phyloP scores from a whole-genome alignment of 2,329 filamentous ascomycete genomes.

The Aspergillus alliaceus region DNA sequence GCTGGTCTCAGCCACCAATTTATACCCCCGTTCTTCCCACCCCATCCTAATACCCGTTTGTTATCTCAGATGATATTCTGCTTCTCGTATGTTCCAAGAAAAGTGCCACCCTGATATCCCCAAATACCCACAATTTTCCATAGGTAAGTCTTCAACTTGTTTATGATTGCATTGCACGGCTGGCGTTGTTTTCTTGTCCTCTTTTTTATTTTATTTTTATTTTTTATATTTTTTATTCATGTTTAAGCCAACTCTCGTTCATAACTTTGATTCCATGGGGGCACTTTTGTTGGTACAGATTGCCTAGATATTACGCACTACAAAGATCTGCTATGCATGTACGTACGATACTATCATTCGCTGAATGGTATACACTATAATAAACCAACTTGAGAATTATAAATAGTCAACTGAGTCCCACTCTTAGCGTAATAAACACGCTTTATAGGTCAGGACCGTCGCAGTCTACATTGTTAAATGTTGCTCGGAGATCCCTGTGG shows the following conservation, averaged over 20 bases:
- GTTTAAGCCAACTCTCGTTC: not conserved
- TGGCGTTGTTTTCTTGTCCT: constrained; percentile 1
- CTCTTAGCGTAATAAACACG: not conserved
- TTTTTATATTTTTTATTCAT: not conserved
- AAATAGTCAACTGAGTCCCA: not conserved
- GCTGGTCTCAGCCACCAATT: constrained; percentile 9
- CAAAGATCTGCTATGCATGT: not conserved
- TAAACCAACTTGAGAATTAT: not conserved
- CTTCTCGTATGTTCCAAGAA: not conserved
- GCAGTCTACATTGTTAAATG: not conserved
- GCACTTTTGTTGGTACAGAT: not conserved
- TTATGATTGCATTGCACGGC: not conserved
- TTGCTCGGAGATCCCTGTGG: no score
- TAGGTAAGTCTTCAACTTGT: not conserved
- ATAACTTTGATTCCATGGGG: not conserved
- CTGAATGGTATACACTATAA: not conserved
- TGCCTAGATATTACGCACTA: not conserved
- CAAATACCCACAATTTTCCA: not conserved
- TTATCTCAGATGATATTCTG: not conserved
- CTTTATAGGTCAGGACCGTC: not conserved
- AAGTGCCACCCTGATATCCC: not conserved
- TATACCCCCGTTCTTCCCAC: not conserved
- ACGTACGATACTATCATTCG: not conserved
- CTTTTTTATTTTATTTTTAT: no score
- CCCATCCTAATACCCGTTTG: not conserved